Evolutionary conservation across 305 asterid species (phyloP), one percentile per base, ranked within the genome.

Genomic region (Caryopteris hybrid): DNA sequence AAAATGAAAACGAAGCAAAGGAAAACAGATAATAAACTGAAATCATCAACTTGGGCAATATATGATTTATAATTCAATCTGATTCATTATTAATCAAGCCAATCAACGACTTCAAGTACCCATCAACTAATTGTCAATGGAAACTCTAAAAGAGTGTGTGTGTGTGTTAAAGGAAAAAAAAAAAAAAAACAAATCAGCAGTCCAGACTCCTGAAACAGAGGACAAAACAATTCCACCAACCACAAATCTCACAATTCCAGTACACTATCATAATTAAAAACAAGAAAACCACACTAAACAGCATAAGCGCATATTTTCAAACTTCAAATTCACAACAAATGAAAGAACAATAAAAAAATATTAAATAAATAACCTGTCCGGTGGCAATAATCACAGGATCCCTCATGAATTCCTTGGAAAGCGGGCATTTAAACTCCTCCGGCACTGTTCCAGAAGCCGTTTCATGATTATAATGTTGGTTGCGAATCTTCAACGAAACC

Each of bases 351-450:
- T 27, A 61, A 38, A 1, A 42, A 0, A 13, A 23, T 3, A 23
- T 1, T n/a, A n/a, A n/a, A n/a, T n/a, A 25, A 27, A n/a, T n/a
- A 3, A 85, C 90, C 91, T 79, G 78, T 61, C 88, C 91, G 43
- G 81, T 72, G 78, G 86, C 33, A 45, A 85, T 17, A 79, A 85
- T 75, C 45, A 85, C 91, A 53, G 91, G 91, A 75, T 85, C 91
- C 60, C 80, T 73, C 91, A 85, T 83, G 39, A 85, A 73, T 36
- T 81, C 78, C 72, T 79, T 85, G 0, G 91, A 85, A 6, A 85
- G 80, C 3, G 88, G 91, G 72, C 91, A 85, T 36, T 71, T 77
- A 41, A 85, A 85, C 67, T 81, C 88, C 68, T 85, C 85, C 73
- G 91, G 91, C 58, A 79, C 84, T 13, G 67, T 21, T 14, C 41